These are phyloP conservation scores for Scutellaria baicalensis DNA, from an alignment of 257 asterid species.

Conservation along the genomic window DNA sequence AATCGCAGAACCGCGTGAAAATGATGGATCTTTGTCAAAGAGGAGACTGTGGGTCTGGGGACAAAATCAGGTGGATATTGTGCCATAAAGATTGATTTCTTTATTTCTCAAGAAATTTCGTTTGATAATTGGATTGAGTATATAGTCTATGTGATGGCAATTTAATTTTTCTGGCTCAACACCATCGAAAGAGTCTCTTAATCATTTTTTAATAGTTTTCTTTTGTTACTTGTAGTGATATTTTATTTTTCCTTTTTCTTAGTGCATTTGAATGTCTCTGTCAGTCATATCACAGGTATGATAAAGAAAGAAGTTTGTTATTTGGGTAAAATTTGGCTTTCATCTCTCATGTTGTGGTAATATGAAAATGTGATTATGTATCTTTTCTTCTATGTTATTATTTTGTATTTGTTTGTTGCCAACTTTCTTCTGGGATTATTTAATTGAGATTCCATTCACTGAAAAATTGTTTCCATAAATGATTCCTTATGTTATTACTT, in stretches of 20 bases:
- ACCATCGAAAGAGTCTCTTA: not conserved
- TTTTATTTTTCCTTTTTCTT: not conserved
- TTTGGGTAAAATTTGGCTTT: not conserved
- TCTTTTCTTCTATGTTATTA: not conserved
- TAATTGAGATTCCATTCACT: not conserved
- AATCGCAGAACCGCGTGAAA: conserved; percentile 78
- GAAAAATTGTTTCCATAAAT: not conserved
- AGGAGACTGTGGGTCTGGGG: conserved; percentile 99
- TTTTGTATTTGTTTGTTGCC: not conserved
- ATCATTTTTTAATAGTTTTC: not conserved
- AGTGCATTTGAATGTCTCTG: not conserved
- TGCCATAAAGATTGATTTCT: not conserved
- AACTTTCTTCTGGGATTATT: not conserved
- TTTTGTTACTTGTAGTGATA: not conserved
- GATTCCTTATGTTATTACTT: not conserved
- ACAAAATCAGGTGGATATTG: conserved; percentile 71
- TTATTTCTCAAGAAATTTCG: not conserved
- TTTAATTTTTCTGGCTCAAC: not conserved
- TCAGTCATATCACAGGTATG: not conserved
- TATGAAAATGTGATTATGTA: not conserved
- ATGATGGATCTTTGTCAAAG: conserved; percentile 65
- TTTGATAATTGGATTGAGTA: not conserved
- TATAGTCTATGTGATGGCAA: not conserved
- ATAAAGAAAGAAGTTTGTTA: not conserved
- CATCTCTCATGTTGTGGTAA: not conserved